Conservation (phyloP, 441 rosid species). For the Syzygium malaccense region DNA sequence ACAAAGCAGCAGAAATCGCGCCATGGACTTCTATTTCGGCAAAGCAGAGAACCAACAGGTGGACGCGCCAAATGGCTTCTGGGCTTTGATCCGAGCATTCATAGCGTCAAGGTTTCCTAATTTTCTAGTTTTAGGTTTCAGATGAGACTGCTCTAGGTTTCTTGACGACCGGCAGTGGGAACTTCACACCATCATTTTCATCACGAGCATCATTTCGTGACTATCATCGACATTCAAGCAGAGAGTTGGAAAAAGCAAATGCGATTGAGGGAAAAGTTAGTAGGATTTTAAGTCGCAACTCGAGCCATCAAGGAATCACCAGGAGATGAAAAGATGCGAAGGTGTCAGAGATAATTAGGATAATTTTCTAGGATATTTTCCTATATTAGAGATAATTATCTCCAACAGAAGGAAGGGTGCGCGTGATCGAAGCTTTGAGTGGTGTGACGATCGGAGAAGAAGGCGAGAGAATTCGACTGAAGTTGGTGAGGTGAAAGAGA, state of each 20-base stretch:
- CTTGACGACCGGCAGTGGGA: background rate
- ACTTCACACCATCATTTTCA: background rate
- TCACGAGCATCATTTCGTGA: fast-evolving
- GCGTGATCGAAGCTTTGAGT: no score
- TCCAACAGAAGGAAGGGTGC: no score
- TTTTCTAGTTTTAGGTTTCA: background rate
- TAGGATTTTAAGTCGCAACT: background rate
- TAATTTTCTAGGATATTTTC: no score
- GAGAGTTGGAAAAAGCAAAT: background rate
- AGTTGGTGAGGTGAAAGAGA: no score
- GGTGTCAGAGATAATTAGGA: background rate
- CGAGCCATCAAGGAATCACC: background rate
- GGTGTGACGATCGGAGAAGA: no score
- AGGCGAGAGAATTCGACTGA: no score
- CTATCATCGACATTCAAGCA: background rate
- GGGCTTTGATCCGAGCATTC: background rate
- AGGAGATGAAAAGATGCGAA: background rate
- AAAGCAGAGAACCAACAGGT: background rate
- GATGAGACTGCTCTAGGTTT: background rate
- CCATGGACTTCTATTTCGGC: background rate
- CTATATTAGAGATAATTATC: no score
- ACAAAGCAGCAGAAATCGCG: background rate
- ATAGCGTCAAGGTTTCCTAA: background rate
- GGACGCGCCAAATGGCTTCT: background rate
- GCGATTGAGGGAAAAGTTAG: background rate